Base-by-base conservation (phyloP, 345 rosid species). In the Conringia planisiliqua region DNA sequence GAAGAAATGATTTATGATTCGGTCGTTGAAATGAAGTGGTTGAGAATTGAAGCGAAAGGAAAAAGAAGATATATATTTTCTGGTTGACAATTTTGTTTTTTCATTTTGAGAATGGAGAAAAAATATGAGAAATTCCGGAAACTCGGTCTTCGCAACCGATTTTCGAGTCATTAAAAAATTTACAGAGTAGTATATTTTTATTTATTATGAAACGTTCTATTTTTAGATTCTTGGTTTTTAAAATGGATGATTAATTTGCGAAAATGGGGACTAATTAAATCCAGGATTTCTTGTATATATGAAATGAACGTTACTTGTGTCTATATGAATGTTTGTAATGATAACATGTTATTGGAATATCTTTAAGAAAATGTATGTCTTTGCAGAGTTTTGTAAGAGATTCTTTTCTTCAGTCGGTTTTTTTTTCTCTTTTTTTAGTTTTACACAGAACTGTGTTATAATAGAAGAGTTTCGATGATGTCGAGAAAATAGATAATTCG, bases 1-100 rank as follows among this genome's bases (percentile, higher is more conserved):
- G 17, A 32, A 61, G 10, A 68, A 69, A 69, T 36, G 13, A 58
- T 47, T 26, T 36, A 2, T 65, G 32, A 12, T 47, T 55, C 14
- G 48, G 65, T 70, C 70, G 70, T 52, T 68, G 79, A 47, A 60
- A 59, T 74, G 68, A 75, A 54, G 61, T 77, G 66, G 80, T 64
- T 77, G 76, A 71, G 80, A 65, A 64, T 70, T 77, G 72, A 77
- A 77, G 76, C 55, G 16, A 77, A 77, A 63, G 76, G 67, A 2
- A 62, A 70, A 42, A 20, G 10, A 30, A 20, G 8, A 2, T 7
- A 51, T 24, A 7, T n/a, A 9, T 18, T 17, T 48, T 18, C 54
- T 48, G 54, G 54, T 35, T 30, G 35, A 52, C 58, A 52, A 54
- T 26, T 61, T 16, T 30, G 7, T 11, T 17, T 5, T 3, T 26